A percentile compares a stretch with the other conserved stretches of the same genome.
Evolutionary conservation across 2,329 filamentous ascomycete genomes (phyloP).

Genomic region (Phialophora verrucosa): DNA sequence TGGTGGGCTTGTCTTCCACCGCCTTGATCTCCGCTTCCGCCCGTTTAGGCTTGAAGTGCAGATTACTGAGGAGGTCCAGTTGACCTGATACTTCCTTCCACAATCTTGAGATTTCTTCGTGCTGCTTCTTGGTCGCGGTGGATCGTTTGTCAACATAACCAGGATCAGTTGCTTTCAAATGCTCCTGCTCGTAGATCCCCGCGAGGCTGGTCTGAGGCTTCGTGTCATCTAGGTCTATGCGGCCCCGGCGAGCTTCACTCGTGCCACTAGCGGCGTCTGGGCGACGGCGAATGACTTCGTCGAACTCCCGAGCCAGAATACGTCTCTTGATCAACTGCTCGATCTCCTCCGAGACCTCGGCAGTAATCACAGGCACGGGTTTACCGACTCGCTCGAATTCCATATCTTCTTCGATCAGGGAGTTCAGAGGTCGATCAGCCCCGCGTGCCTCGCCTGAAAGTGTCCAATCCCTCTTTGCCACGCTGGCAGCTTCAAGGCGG

Average conservation of each 20-base stretch:
- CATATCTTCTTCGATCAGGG: constrained; percentile 88
- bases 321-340: constrained; percentile 93
- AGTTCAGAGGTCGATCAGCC: constrained; percentile 82
- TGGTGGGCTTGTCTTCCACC: constrained; percentile 86
- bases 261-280: constrained; percentile 73
- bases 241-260: constrained; percentile 68
- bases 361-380: constrained; percentile 90
- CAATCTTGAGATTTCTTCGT: constrained; percentile 78
- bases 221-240: constrained; percentile 81
- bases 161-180: constrained; percentile 77
- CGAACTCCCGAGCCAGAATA: constrained; percentile 87
- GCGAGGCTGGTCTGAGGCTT: constrained; percentile 88
- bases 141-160: constrained; percentile 81
- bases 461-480: constrained; percentile 90
- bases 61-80: constrained; percentile 87
- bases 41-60: constrained; percentile 93
- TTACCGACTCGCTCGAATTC: constrained; percentile 97
- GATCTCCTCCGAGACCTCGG: constrained; percentile 86
- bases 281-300: constrained; percentile 82
- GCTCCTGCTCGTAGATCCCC: constrained; percentile 93
- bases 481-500: constrained; percentile 83
- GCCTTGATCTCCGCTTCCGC: constrained; percentile 81
- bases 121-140: constrained; percentile 80
- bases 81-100: constrained; percentile 82
- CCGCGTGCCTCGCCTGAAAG: constrained; percentile 86